Base-by-base conservation (phyloP, 2,329 filamentous ascomycete genomes). In the Hypoxylon sp. region DNA sequence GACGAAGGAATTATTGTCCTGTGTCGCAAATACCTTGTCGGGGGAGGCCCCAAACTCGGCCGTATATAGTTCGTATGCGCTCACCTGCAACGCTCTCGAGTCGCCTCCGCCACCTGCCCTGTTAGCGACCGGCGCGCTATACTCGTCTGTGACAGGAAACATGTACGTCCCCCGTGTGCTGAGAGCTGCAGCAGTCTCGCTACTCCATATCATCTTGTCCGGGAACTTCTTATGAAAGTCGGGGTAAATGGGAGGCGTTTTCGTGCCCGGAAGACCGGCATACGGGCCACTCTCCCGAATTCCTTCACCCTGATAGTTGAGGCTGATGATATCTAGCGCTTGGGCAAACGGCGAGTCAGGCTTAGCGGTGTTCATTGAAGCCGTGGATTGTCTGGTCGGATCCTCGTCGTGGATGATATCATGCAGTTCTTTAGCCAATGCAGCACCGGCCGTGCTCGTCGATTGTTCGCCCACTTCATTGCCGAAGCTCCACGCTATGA, bases 391-490 rank as follows among this genome's bases (percentile, higher is more conserved):
- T 30, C 63, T 38, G n/a, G 52, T 59, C n/a, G 63, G 52, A 21
- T 66, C 63, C 21, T 66, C 63, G 28, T 59, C 58, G 7, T 46
- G 53, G 14, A 66, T 25, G 46, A 76, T 77, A 17, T 80, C 77
- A 11, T 74, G 62, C 1, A 78, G 69, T 43, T 77, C 60, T 30
- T 52, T 59, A n/a, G 63, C 63, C 10, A 49, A 6, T 79, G 58
- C 5, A 70, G 74, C 14, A 69, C 67, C 67, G 5, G 60, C 63
- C 10, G 56, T 53, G 3, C 62, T 6, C 3, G 45, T 52, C 3
- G 65, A 68, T 72, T 87, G 85, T 70, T 87, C 84, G 2, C 78
- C 73, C 2, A 87, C 79, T 73, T 87, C 85, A 71, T 87, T 87
- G 2, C 85, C 85, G 57, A 83, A 80, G 67, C 83, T 85, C 85